Percentiles rank a stretch among this genome's conserved stretches.
Conservation (phyloP, 371 early-diverging fungal genomes). For the Lichtheimia corymbifera region DNA sequence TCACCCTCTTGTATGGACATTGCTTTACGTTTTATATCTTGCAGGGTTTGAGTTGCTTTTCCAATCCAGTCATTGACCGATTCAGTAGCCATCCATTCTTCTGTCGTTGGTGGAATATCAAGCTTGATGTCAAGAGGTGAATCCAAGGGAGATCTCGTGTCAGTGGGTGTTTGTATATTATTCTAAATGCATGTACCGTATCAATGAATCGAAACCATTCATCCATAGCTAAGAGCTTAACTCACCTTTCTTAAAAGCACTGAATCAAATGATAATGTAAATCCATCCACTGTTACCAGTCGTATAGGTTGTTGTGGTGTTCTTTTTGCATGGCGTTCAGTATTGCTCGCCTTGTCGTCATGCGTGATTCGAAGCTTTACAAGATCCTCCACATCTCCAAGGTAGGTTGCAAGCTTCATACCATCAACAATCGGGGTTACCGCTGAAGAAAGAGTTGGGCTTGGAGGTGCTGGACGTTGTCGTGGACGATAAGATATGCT, state of each 20-base stretch:
- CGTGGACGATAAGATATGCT: not conserved
- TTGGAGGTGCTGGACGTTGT: not conserved
- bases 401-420: slow-evolving; percentile 11
- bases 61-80: not conserved
- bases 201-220: too few relatives aligned
- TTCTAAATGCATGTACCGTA: too few relatives aligned
- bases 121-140: too few relatives aligned
- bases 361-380: slow-evolving; percentile 23
- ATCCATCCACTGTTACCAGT: slow-evolving; percentile 26
- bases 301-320: slow-evolving; percentile 20
- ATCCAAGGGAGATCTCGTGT: too few relatives aligned
- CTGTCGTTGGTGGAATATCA: too few relatives aligned
- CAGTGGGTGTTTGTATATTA: too few relatives aligned
- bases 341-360: slow-evolving; percentile 3
- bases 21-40: not conserved
- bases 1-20: slow-evolving; percentile 3
- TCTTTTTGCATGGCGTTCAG: not conserved
- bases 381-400: slow-evolving; percentile 23
- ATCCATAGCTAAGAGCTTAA: too few relatives aligned
- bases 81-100: slow-evolving; percentile 7
- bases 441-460: not conserved
- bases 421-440: slow-evolving; percentile 8
- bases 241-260: slow-evolving; percentile 14
- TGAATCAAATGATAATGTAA: slow-evolving; percentile 26
- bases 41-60: not conserved